Percentiles rank a stretch among this genome's conserved stretches.
Evolutionary conservation across 805 yeast genomes (phyloP).

Genomic region (Cyberlindnera euphorbiae): DNA sequence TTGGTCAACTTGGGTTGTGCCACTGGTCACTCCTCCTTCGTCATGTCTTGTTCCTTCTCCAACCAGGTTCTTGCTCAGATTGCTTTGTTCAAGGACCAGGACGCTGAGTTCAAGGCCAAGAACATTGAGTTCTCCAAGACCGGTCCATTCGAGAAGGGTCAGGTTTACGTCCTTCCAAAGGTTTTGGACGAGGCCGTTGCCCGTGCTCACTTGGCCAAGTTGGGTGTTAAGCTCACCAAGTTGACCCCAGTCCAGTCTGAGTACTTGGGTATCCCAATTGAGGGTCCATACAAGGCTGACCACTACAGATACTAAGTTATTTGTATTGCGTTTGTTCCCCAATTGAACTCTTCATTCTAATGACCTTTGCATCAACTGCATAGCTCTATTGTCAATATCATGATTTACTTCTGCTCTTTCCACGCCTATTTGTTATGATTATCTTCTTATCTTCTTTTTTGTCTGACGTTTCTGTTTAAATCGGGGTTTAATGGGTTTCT

Average conservation of each 20-base stretch:
- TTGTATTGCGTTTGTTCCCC: neutral
- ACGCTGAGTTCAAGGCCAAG: slow-evolving; percentile 71
- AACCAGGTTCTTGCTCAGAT: slow-evolving; percentile 99
- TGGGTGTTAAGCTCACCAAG: slow-evolving; percentile 81
- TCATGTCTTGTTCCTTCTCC: slow-evolving; percentile 99
- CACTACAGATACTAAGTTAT: slow-evolving; percentile 85
- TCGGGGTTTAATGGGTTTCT: slow-evolving; percentile 8
- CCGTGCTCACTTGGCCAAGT: slow-evolving; percentile 89
- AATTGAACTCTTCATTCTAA: neutral
- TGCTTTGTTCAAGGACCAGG: slow-evolving; percentile 88
- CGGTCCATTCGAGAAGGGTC: slow-evolving; percentile 82
- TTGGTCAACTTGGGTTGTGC: slow-evolving; percentile 99
- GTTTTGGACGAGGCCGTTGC: slow-evolving; percentile 98
- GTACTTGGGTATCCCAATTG: slow-evolving; percentile 84
- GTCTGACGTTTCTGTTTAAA: slow-evolving; percentile 3
- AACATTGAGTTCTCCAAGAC: slow-evolving; percentile 89
- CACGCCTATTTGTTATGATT: slow-evolving; percentile 1
- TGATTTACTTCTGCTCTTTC: slow-evolving; percentile 5
- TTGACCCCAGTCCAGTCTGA: slow-evolving; percentile 82
- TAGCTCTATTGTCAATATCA: slow-evolving; percentile 7
- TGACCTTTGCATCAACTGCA: slow-evolving; percentile 26
- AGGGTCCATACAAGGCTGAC: slow-evolving; percentile 98
- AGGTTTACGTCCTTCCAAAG: slow-evolving; percentile 94
- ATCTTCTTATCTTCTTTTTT: slow-evolving; percentile 3
- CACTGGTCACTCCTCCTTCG: slow-evolving; percentile 98